A percentile compares a stretch with the other conserved stretches of the same genome.
phyloP scores from a whole-genome alignment of 2,329 filamentous ascomycete species.

The Sphaerulina vaccinii region DNA sequence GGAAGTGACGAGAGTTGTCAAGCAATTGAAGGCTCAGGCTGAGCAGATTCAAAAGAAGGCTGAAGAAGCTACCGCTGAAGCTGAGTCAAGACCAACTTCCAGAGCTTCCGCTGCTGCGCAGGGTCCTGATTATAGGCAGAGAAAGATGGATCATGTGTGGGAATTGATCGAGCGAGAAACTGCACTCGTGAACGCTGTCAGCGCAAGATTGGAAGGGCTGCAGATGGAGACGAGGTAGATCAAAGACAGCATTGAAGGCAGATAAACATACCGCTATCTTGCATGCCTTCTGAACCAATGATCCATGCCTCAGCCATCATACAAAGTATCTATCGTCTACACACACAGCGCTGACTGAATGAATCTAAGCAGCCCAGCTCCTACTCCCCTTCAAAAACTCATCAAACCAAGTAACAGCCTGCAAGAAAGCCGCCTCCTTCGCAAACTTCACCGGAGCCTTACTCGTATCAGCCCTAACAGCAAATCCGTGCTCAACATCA shows the following conservation, averaged over 20 bases:
- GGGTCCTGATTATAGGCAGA: slow-evolving; percentile 55
- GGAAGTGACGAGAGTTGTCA: slow-evolving; percentile 31
- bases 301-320: no score
- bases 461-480: slow-evolving; percentile 63
- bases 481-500: slow-evolving; percentile 71
- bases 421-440: slow-evolving; percentile 77
- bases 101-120: slow-evolving; percentile 49
- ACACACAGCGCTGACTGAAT: no score
- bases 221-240: slow-evolving; percentile 10
- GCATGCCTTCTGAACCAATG: no score
- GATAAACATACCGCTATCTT: no score
- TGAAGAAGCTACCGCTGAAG: slow-evolving; percentile 32
- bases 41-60: slow-evolving; percentile 33
- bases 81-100: slow-evolving; percentile 32
- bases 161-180: slow-evolving; percentile 64
- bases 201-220: slow-evolving; percentile 60
- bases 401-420: slow-evolving; percentile 77
- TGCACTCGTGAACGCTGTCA: slow-evolving; percentile 66
- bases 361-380: slow-evolving; percentile 20
- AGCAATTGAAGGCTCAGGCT: slow-evolving; percentile 31
- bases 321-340: no score
- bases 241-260: neutral
- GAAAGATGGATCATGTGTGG: slow-evolving; percentile 64
- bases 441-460: slow-evolving; percentile 63
- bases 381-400: slow-evolving; percentile 51